Percentiles rank a stretch among this genome's conserved stretches.
These are phyloP conservation scores for Dactylellina cionopaga DNA, from an alignment of 2,329 filamentous ascomycete species.

Conservation along the genomic window DNA sequence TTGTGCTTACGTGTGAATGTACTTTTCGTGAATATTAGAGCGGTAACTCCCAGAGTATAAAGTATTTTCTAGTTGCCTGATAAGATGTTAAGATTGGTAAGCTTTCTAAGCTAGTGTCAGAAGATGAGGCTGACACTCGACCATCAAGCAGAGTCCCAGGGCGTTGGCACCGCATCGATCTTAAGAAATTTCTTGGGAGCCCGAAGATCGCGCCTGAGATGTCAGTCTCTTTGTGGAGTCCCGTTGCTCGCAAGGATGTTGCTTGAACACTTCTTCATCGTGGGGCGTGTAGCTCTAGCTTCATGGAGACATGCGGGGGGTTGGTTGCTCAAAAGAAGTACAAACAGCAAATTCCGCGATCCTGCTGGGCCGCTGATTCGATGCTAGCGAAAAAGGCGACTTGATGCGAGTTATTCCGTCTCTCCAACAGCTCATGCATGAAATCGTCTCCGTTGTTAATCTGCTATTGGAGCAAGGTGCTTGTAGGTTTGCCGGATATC, in stretches of 20 bases:
- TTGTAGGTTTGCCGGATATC: constrained; percentile 34
- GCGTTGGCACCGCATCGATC: constrained; percentile 20
- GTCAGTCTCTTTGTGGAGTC: constrained; percentile 11
- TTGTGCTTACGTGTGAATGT: constrained; percentile 4
- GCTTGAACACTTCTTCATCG: not conserved
- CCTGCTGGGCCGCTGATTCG: too few species aligned
- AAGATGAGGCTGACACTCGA: too few species aligned
- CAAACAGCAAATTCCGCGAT: too few species aligned
- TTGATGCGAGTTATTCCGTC: not conserved
- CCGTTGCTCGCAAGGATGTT: constrained; percentile 17
- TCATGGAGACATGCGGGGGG: not conserved
- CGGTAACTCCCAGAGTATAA: not conserved
- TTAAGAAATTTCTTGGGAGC: constrained; percentile 16
- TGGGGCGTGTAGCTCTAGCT: not conserved
- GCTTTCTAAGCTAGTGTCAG: constrained; percentile 10
- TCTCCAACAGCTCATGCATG: constrained; percentile 2
- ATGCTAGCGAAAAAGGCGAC: too few species aligned
- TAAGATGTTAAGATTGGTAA: constrained; percentile 44
- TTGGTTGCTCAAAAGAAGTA: not conserved
- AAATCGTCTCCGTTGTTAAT: too few species aligned
- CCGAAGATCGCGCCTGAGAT: constrained; percentile 29
- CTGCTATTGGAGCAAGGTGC: too few species aligned
- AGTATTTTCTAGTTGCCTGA: constrained; percentile 23
- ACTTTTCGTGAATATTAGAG: too few species aligned
- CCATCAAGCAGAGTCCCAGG: too few species aligned